Conservation (phyloP, 1,139 yeast species). For the Debaryomyces nepalensis region DNA sequence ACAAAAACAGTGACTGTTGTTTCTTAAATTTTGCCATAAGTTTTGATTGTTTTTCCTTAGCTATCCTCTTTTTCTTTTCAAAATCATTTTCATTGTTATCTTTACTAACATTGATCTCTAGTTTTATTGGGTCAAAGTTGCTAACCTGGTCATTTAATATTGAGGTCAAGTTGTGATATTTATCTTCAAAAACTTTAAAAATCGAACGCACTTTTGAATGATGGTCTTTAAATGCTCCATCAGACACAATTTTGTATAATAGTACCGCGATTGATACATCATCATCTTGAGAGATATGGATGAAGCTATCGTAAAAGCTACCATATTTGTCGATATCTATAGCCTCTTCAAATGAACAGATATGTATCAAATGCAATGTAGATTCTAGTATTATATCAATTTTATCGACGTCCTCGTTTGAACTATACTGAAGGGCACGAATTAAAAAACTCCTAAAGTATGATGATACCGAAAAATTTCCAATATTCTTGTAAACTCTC, state of each 20-base stretch:
- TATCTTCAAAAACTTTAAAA: constrained; percentile 41
- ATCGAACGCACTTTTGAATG: constrained; percentile 62
- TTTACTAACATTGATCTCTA: constrained; percentile 23
- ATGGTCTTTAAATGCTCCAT: constrained; percentile 43
- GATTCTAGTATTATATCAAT: constrained; percentile 63
- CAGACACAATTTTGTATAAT: constrained; percentile 47
- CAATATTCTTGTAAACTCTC: constrained; percentile 41
- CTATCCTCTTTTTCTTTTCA: constrained; percentile 68
- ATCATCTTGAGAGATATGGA: constrained; percentile 32
- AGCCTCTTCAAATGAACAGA: constrained; percentile 43
- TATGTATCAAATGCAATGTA: constrained; percentile 70
- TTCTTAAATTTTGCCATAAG: constrained; percentile 77
- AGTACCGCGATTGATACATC: constrained; percentile 50
- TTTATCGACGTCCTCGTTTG: constrained; percentile 40
- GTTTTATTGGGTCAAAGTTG: constrained; percentile 25
- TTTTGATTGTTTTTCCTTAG: constrained; percentile 72
- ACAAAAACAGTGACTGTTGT: constrained; percentile 75
- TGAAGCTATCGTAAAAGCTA: constrained; percentile 38
- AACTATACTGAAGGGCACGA: constrained; percentile 50
- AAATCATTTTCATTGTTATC: constrained; percentile 44
- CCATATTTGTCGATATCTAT: constrained; percentile 37
- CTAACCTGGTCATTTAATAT: constrained; percentile 26
- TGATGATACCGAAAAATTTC: constrained; percentile 53
- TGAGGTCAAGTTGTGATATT: constrained; percentile 28
- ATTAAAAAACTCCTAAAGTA: constrained; percentile 58